Evolutionary conservation across 768 basidiomycete species (phyloP).

Genomic region (Porphyrellus cyaneotinctus): DNA sequence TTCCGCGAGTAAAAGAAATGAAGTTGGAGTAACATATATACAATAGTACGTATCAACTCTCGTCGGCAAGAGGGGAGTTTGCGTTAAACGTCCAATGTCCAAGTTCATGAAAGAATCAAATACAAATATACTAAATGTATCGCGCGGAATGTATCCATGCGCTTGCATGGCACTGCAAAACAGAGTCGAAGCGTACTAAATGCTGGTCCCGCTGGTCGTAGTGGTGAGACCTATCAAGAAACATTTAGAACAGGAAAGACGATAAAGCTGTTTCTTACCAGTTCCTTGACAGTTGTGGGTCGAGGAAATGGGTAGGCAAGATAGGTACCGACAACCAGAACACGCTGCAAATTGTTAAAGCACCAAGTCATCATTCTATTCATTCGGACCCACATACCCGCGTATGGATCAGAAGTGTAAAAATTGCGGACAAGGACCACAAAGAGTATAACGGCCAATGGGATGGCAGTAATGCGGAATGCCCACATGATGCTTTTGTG

Average conservation of each 20-base stretch:
- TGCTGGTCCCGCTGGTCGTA: slow-evolving; percentile 29
- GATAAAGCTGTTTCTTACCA: slow-evolving; percentile 19
- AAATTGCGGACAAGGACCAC: slow-evolving; percentile 85
- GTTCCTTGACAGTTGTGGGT: slow-evolving; percentile 65
- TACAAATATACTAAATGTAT: slow-evolving; percentile 1
- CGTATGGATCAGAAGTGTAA: slow-evolving; percentile 82
- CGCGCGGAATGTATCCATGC: neutral
- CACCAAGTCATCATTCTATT: neutral
- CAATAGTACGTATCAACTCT: too few species aligned
- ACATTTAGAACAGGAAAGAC: slow-evolving; percentile 1
- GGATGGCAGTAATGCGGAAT: slow-evolving; percentile 69
- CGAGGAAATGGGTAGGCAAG: slow-evolving; percentile 75
- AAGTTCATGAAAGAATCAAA: slow-evolving; percentile 3
- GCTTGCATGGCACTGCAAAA: neutral
- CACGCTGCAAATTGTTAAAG: slow-evolving; percentile 50
- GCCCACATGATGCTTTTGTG: slow-evolving; percentile 71
- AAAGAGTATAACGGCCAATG: slow-evolving; percentile 73
- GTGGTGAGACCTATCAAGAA: slow-evolving; percentile 25
- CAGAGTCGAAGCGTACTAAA: slow-evolving; percentile 11
- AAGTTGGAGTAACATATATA: too few species aligned
- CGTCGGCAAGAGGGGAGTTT: too few species aligned
- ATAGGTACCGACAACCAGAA: slow-evolving; percentile 83
- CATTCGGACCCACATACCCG: slow-evolving; percentile 45
- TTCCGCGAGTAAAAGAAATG: too few species aligned
- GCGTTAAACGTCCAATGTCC: neutral